These are phyloP conservation scores for Verticillium tricorpus DNA, from an alignment of 2,329 filamentous ascomycete species.

Conservation along the genomic window DNA sequence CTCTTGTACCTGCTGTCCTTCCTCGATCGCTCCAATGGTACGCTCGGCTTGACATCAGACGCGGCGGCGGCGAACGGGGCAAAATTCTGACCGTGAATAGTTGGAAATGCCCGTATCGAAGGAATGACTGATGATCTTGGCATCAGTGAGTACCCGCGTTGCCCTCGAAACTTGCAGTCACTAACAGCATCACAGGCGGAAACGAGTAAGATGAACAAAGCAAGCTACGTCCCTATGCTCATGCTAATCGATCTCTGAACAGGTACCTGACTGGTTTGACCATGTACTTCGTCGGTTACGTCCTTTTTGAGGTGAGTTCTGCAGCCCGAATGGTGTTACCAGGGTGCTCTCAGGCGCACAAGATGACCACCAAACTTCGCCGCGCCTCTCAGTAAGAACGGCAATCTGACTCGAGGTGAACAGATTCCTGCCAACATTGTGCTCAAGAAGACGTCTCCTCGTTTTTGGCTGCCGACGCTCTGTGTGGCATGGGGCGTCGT, in stretches of 20 bases:
- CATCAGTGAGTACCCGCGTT: conserved; percentile 42
- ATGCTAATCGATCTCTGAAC: not conserved
- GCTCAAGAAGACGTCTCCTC: conserved; percentile 55
- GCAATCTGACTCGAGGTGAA: conserved; percentile 4
- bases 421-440: conserved; percentile 59
- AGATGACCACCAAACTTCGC: no score
- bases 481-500: conserved; percentile 53
- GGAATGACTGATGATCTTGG: conserved; percentile 46
- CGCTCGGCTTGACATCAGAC: conserved; percentile 12
- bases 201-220: conserved; percentile 39
- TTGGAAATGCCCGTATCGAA: conserved; percentile 54
- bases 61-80: not conserved
- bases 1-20: conserved; percentile 53
- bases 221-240: not conserved
- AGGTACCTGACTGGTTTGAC: conserved; percentile 56
- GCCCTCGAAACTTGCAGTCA: conserved; percentile 18
- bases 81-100: conserved; percentile 23
- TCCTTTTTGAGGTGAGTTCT: conserved; percentile 45
- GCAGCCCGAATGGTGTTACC: no score
- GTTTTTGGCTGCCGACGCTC: conserved; percentile 52
- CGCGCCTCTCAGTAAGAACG: no score
- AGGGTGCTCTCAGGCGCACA: no score
- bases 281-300: conserved; percentile 60
- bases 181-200: conserved; percentile 33
- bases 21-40: conserved; percentile 54